Evolutionary conservation across 345 rosid genomes (phyloP).

Genomic region (Corchorus olitorius): DNA sequence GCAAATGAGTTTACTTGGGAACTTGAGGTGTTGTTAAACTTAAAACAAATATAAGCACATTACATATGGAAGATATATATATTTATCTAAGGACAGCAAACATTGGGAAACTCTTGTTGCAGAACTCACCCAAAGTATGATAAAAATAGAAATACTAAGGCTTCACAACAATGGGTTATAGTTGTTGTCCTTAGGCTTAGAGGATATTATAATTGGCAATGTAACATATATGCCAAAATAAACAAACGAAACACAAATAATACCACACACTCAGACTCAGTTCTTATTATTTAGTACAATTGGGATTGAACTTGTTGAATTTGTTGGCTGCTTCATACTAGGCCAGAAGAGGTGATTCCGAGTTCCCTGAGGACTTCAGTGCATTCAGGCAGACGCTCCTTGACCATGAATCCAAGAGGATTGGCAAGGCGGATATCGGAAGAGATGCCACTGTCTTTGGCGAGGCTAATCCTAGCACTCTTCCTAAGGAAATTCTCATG

Average conservation of each 20-base stretch:
- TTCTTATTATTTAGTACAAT: neutral
- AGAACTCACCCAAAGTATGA: neutral
- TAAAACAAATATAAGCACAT: neutral
- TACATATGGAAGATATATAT: neutral
- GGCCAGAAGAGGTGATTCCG: slow-evolving; percentile 40
- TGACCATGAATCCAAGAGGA: slow-evolving; percentile 67
- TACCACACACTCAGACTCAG: neutral
- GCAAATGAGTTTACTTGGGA: neutral
- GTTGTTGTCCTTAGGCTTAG: too few relatives aligned
- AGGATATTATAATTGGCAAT: too few relatives aligned
- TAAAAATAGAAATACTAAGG: neutral
- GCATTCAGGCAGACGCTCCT: slow-evolving; percentile 48
- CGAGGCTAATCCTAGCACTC: slow-evolving; percentile 51
- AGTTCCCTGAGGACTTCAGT: slow-evolving; percentile 54
- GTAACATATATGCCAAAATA: too few relatives aligned
- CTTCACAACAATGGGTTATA: too few relatives aligned
- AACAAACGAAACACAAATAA: too few relatives aligned
- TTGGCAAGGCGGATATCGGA: slow-evolving; percentile 40
- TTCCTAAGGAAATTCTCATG: slow-evolving; percentile 34
- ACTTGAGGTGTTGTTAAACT: neutral
- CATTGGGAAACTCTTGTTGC: neutral
- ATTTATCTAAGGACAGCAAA: neutral
- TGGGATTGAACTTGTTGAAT: neutral
- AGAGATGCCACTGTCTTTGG: slow-evolving; percentile 52
- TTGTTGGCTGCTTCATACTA: slow-evolving; percentile 19